Evolutionary conservation across 805 yeast genomes (phyloP), one percentile per base, ranked within the genome.

Genomic region (Dipodascus geniculatus): DNA sequence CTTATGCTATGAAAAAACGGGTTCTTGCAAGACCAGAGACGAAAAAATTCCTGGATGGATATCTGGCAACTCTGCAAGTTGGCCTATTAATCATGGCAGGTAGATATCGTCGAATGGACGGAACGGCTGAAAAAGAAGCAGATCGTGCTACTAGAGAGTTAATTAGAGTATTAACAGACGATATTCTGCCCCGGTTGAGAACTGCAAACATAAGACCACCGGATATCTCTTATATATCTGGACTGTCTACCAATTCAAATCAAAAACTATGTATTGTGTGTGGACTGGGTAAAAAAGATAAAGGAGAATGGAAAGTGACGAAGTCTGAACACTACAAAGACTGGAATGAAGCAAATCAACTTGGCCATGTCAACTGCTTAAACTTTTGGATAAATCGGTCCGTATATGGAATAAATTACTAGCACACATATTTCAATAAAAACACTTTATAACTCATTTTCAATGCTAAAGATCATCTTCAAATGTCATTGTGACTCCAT

Each of bases 31-130:
- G 55, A 8, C 55, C 54, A 0, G 55, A 57, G n/a, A 58, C 61
- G 2, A 54, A 57, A 24, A 23, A 44, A 22, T 63, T 62, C 49
- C 48, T 62, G 1, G 48, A 49, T 2, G 62, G 61, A 2, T 58
- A 52, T 42, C 28, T 59, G 19, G 65, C 61, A 42, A 42, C 57
- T 2, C 48, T 60, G 3, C 50, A 51, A 17, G 55, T 63, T 6
- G 59, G 55, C 14, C 59, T 58, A 0, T 47, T 61, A 16, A 55
- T 63, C 19, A 57, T 60, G 61, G 61, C 60, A 6, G 66, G 66
- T 1, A 42, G 66, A 20, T 42, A 54, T 23, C 55, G 63, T 3
- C 52, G 59, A 11, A 44, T 42, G 23, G 23, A 49, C 2, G 51
- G 50, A 22, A 23, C 54, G 8, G 48, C 51, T 3, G 48, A 52